Base-by-base conservation (phyloP, 2,329 filamentous ascomycete genomes). In the Grosmannia serpens region DNA sequence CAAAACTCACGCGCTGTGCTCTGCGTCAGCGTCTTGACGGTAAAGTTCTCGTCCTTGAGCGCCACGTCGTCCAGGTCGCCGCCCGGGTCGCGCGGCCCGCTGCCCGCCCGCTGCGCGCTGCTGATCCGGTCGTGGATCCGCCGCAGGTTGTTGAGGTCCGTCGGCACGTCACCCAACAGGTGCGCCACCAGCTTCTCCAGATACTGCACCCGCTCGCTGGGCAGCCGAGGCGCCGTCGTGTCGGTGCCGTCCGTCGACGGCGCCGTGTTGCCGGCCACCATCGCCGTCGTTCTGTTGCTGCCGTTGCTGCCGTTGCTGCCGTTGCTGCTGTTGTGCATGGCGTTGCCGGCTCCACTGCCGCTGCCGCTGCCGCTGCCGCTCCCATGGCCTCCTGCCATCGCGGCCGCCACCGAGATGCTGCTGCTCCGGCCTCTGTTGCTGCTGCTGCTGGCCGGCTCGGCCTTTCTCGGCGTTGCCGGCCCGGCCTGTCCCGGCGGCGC, bases 1-100 rank as follows among this genome's bases (percentile, higher is more conserved):
- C 8, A 17, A 1, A 35, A 62, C 72, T 67, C 62, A 75, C 73
- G 73, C 41, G 72, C 73, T 29, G 69, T 72, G 56, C 72, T 75
- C 58, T 72, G 71, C 41, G 70, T 72, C 33, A 75, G 41, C 29
- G 47, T 53, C 50, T 59, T 59, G 26, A 59, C 58, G 1, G 58
- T 59, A 27, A 59, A 59, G 29, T 29, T 27, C 58, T 59, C 71
- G 17, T 73, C 71, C 52, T 73, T 71, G 17, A 68, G 56, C 7
- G 58, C 64, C 59, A 61, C 46, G 27, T 64, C 64, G 38, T 67
- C 65, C 3, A 63, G 60, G 7, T 66, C 53, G 24, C 57, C 46
- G 4, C 22, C 54, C 9, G 49, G 3, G 8, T 44, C 58, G 2
- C 13, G 46, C 29, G 35, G 24, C 56, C 53, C 53, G 58, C 29